Evolutionary conservation across 352 stramenopile genomes (phyloP).

Genomic region (Phytophthora pistaciae): DNA sequence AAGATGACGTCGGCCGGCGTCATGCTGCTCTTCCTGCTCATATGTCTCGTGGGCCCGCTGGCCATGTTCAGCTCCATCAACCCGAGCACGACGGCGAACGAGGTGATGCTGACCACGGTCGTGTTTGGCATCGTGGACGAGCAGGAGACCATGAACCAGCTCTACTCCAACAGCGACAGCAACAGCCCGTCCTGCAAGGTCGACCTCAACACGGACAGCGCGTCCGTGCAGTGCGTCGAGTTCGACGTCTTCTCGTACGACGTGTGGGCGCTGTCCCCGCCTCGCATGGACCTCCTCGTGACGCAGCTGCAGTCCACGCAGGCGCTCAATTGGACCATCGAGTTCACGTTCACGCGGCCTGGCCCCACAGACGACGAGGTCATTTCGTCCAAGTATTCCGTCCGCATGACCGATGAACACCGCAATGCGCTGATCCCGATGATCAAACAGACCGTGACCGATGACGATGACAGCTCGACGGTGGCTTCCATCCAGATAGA

Average conservation of each 20-base stretch:
- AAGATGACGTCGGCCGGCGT: constrained; percentile 82
- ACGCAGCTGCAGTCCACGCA: constrained; percentile 75
- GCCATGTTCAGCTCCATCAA: constrained; percentile 90
- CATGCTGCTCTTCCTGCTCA: constrained; percentile 80
- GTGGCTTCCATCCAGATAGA: constrained; percentile 60
- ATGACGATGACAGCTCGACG: constrained; percentile 37
- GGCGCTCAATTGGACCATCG: constrained; percentile 77
- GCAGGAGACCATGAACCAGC: constrained; percentile 75
- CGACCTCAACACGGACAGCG: constrained; percentile 68
- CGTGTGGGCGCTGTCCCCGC: constrained; percentile 79
- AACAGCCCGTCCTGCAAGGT: constrained; percentile 78
- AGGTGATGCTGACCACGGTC: constrained; percentile 68
- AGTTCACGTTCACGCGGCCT: constrained; percentile 72
- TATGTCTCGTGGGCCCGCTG: constrained; percentile 82
- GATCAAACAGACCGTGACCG: constrained; percentile 69
- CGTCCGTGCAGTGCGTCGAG: constrained; percentile 80
- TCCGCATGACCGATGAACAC: constrained; percentile 60
- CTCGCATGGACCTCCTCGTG: constrained; percentile 76
- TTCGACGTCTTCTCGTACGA: constrained; percentile 83
- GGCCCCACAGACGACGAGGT: constrained; percentile 69
- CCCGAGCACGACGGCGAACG: constrained; percentile 79
- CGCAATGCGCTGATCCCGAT: constrained; percentile 75
- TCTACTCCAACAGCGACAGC: constrained; percentile 81
- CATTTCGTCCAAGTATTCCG: constrained; percentile 61
- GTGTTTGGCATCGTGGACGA: constrained; percentile 80